Percentiles rank a stretch among this genome's conserved stretches.
Evolutionary conservation across 2,329 filamentous ascomycete species (phyloP).

Genomic region (Cercospora citrullina): DNA sequence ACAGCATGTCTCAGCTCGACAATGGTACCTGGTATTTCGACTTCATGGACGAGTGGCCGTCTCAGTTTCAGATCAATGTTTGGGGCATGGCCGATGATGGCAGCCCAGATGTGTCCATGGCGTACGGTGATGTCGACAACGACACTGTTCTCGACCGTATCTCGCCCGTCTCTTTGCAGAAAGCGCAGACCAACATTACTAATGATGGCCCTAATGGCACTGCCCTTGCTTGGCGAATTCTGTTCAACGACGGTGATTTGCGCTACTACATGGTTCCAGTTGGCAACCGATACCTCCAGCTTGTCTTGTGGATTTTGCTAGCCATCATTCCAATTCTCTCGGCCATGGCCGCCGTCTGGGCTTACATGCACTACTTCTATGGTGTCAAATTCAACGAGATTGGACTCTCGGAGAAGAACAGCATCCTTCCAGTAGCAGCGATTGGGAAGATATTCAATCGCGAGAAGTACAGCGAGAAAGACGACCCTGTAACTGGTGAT

Average conservation of each 20-base stretch:
- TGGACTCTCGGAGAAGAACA: slow-evolving; percentile 54
- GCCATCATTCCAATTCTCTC: slow-evolving; percentile 55
- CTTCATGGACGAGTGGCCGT: slow-evolving; percentile 65
- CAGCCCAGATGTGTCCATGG: slow-evolving; percentile 59
- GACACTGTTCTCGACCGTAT: slow-evolving; percentile 63
- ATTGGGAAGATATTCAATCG: slow-evolving; percentile 29
- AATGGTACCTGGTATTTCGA: slow-evolving; percentile 58
- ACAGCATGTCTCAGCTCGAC: slow-evolving; percentile 52
- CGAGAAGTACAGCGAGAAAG: slow-evolving; percentile 32
- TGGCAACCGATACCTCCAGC: slow-evolving; percentile 56
- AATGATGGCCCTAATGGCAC: slow-evolving; percentile 54
- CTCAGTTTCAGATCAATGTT: slow-evolving; percentile 61
- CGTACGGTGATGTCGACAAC: slow-evolving; percentile 62
- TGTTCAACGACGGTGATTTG: slow-evolving; percentile 56
- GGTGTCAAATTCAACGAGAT: slow-evolving; percentile 63
- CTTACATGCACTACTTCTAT: slow-evolving; percentile 63
- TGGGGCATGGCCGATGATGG: slow-evolving; percentile 68
- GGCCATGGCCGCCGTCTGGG: slow-evolving; percentile 53
- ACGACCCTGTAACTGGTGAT: slow-evolving; percentile 20
- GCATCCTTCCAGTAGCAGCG: slow-evolving; percentile 35
- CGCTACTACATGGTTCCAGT: slow-evolving; percentile 55
- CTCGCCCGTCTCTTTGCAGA: slow-evolving; percentile 58
- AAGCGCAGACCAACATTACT: slow-evolving; percentile 61
- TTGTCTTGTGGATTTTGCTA: slow-evolving; percentile 57
- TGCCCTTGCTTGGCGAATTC: slow-evolving; percentile 57